These are phyloP conservation scores for Catharanthus roseus DNA, from an alignment of 257 asterid species.

Conservation along the genomic window DNA sequence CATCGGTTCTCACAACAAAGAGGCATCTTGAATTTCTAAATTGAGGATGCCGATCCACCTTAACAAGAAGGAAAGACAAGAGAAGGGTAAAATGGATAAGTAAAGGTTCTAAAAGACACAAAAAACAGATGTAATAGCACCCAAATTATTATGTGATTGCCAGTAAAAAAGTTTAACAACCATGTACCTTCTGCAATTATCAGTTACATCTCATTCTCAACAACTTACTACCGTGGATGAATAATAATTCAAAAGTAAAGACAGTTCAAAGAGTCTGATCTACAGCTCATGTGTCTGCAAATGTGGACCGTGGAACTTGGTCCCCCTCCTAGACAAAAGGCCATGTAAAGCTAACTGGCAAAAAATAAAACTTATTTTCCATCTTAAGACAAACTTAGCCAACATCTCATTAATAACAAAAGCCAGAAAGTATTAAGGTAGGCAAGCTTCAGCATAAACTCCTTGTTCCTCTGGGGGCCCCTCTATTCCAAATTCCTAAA, in stretches of 20 bases:
- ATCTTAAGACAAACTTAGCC: neutral
- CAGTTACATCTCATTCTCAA: neutral
- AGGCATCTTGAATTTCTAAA: constrained; percentile 81
- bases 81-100: neutral
- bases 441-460: neutral
- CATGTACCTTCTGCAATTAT: neutral
- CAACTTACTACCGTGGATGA: neutral
- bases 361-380: neutral
- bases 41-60: constrained; percentile 96
- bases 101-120: neutral
- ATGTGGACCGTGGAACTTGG: neutral
- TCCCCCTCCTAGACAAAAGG: constrained; percentile 6
- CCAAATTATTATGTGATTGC: neutral
- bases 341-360: neutral
- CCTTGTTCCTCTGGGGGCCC: neutral
- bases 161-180: neutral
- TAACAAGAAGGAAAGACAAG: constrained; percentile 7
- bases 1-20: constrained; percentile 85
- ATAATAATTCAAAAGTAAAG: neutral
- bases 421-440: neutral
- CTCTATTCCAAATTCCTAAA: neutral
- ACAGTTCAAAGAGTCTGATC: neutral
- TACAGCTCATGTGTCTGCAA: neutral
- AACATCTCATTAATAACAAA: neutral
- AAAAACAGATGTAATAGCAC: neutral